Conservation (phyloP, 2,329 filamentous ascomycete species). For the Beauveria medogensis region DNA sequence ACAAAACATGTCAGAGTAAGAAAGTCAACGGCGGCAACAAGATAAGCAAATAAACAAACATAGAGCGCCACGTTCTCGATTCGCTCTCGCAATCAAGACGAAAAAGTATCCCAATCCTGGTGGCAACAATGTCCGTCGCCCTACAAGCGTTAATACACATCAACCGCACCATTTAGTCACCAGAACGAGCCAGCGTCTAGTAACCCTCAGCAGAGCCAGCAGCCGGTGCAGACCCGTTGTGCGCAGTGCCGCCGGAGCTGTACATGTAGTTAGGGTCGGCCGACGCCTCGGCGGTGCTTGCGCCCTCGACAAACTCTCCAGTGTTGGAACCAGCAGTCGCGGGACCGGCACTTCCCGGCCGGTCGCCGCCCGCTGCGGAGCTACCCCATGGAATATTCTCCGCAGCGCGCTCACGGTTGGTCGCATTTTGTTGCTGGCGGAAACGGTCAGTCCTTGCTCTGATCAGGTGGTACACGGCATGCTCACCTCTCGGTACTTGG, state of each 20-base stretch:
- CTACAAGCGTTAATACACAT: not conserved
- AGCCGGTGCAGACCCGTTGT: conserved; percentile 43
- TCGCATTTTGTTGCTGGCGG: conserved; percentile 35
- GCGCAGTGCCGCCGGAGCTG: conserved; percentile 43
- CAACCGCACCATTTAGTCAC: not conserved
- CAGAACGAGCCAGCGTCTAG: conserved; percentile 23
- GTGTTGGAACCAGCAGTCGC: conserved; percentile 19
- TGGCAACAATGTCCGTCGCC: conserved; percentile 1
- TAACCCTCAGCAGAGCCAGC: conserved; percentile 40
- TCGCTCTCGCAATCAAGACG: not conserved
- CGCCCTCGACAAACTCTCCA: conserved; percentile 35
- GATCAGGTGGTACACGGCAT: not conserved
- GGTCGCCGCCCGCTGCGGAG: conserved; percentile 25
- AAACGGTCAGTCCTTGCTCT: not conserved
- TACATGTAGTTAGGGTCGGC: conserved; percentile 44
- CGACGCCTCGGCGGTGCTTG: conserved; percentile 16
- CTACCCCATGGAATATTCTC: conserved; percentile 26
- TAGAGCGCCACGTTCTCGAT: conserved; percentile 2
- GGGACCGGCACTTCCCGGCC: conserved; percentile 20
- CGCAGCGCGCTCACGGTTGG: conserved; percentile 31
- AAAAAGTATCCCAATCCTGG: conserved; percentile 8
- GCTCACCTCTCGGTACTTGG: conserved; percentile 94
- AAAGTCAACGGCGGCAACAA: not conserved
- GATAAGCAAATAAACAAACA: conserved; percentile 3
- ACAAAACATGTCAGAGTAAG: not conserved